These are phyloP conservation scores for Isatis tinctoria DNA, from an alignment of 345 rosid species.

Conservation along the genomic window DNA sequence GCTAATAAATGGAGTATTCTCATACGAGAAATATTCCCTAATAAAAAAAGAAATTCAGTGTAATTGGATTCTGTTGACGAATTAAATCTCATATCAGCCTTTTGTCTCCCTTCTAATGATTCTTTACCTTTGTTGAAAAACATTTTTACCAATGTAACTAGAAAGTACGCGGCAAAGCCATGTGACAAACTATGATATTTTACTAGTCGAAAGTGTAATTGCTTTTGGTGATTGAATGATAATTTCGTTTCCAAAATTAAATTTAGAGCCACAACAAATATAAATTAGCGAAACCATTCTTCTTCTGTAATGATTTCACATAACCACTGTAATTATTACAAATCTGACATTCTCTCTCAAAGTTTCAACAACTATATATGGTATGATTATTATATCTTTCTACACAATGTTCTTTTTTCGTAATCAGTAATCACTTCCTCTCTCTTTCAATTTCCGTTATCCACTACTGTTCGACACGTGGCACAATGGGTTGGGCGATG, in stretches of 20 bases:
- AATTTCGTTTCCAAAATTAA: neutral
- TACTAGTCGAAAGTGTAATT: neutral
- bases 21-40: neutral
- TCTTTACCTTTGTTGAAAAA: neutral
- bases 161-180: neutral
- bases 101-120: conserved; percentile 13
- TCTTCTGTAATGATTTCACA: conserved; percentile 24
- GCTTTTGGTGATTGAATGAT: neutral
- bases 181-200: neutral
- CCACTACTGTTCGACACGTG: conserved; percentile 35
- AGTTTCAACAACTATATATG: conserved; percentile 21
- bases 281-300: neutral
- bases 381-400: conserved; percentile 19
- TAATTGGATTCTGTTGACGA: neutral
- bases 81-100: neutral
- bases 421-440: neutral
- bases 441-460: conserved; percentile 21
- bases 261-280: neutral
- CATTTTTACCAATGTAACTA: neutral
- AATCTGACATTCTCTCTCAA: conserved; percentile 19
- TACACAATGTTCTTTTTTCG: conserved; percentile 1
- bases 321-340: conserved; percentile 35
- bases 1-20: too few relatives aligned
- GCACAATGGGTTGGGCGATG: conserved; percentile 36
- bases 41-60: neutral